Conservation (phyloP, 1,284 basidiomycete species). For the Mixia osmundae region DNA sequence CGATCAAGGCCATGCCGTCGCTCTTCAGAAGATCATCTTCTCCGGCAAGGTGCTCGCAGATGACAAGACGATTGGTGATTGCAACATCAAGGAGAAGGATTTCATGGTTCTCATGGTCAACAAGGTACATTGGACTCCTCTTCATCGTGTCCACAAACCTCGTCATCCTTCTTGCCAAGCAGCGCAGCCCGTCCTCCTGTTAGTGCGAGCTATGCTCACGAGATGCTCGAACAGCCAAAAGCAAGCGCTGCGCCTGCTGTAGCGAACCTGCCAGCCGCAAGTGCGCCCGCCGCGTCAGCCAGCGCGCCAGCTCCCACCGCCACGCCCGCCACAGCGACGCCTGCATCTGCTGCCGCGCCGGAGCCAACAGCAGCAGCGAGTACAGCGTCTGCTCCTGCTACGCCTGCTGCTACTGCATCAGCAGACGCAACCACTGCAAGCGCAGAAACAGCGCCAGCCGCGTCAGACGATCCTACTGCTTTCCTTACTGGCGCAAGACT, state of each 20-base stretch:
- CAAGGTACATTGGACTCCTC: slow-evolving; percentile 40
- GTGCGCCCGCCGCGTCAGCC: slow-evolving; percentile 19
- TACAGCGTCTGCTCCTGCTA: slow-evolving; percentile 20
- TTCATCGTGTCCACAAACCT: slow-evolving; percentile 1
- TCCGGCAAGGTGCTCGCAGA: slow-evolving; percentile 82
- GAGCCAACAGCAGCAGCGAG: slow-evolving; percentile 22
- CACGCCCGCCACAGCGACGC: slow-evolving; percentile 16
- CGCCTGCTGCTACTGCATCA: slow-evolving; percentile 7
- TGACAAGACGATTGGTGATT: slow-evolving; percentile 63
- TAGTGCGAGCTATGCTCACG: background rate
- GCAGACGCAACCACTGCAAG: slow-evolving; percentile 11
- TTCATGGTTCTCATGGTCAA: slow-evolving; percentile 97
- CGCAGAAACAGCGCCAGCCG: slow-evolving; percentile 11
- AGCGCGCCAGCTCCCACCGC: slow-evolving; percentile 24
- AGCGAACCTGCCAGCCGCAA: no score
- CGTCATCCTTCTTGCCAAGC: no score
- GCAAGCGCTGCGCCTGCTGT: slow-evolving; percentile 22
- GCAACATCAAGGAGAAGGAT: slow-evolving; percentile 93
- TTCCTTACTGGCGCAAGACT: slow-evolving; percentile 45
- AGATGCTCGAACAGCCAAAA: slow-evolving; percentile 34
- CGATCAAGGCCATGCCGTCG: slow-evolving; percentile 46
- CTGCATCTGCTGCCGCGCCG: slow-evolving; percentile 20
- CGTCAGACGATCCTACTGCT: slow-evolving; percentile 13
- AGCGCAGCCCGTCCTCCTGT: background rate
- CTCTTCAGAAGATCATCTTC: slow-evolving; percentile 82